Evolutionary conservation across 1,284 basidiomycete species (phyloP).

Genomic region (Cystobasidiaceae sp.): DNA sequence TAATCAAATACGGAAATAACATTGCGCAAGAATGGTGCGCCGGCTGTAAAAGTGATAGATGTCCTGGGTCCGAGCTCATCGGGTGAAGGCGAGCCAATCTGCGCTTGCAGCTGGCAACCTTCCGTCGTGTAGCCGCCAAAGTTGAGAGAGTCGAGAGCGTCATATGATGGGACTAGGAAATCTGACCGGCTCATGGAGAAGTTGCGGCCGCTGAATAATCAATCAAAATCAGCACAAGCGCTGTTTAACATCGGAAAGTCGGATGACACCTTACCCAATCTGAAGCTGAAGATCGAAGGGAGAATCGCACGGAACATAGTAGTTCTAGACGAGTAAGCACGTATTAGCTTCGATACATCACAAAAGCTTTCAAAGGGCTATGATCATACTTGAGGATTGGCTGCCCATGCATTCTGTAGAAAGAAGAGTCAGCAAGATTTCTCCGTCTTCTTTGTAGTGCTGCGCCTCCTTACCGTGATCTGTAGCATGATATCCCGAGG

Average conservation of each 20-base stretch:
- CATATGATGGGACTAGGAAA: slow-evolving; percentile 17
- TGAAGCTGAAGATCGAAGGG: slow-evolving; percentile 9
- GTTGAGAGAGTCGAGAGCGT: slow-evolving; percentile 15
- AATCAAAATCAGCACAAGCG: too few relatives aligned
- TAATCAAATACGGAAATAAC: slow-evolving; percentile 28
- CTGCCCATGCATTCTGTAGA: slow-evolving; percentile 13
- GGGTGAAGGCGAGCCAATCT: neutral
- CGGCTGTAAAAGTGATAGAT: slow-evolving; percentile 22
- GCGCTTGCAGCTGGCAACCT: slow-evolving; percentile 31
- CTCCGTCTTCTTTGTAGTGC: too few relatives aligned
- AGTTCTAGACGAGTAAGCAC: too few relatives aligned
- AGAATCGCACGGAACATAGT: slow-evolving; percentile 11
- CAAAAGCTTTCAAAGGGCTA: too few relatives aligned
- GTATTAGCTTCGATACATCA: too few relatives aligned
- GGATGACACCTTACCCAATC: too few relatives aligned
- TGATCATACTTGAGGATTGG: slow-evolving; percentile 2
- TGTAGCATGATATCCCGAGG: slow-evolving; percentile 2
- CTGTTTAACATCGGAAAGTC: too few relatives aligned
- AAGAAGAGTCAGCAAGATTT: neutral
- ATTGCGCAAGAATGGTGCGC: slow-evolving; percentile 13
- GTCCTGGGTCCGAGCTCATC: slow-evolving; percentile 24
- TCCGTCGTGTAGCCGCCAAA: slow-evolving; percentile 1
- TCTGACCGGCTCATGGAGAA: slow-evolving; percentile 19
- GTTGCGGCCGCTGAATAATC: slow-evolving; percentile 17
- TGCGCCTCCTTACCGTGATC: neutral